Conservation (phyloP, 345 rosid species). For the Salix viminalis region DNA sequence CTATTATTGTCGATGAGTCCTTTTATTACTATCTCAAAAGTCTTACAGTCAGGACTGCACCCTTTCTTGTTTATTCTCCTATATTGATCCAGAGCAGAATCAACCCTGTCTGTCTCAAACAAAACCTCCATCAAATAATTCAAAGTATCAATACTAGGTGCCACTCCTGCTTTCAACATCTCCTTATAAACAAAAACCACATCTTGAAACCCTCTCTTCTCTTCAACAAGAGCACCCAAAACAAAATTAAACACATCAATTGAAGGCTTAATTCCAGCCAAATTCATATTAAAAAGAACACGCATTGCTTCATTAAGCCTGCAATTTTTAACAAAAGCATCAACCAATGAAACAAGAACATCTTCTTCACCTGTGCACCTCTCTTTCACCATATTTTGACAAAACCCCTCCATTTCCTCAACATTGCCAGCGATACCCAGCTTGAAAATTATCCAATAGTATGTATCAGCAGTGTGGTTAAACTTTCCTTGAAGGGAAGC, state of each 20-base stretch:
- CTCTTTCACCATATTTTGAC: constrained; percentile 37
- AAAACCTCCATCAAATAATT: constrained; percentile 44
- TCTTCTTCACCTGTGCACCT: constrained; percentile 25
- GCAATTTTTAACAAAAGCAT: constrained; percentile 29
- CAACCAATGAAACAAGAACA: constrained; percentile 34
- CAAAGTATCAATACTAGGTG: constrained; percentile 43
- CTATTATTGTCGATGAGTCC: constrained; percentile 31
- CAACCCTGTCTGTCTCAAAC: constrained; percentile 35
- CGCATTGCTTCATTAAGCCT: constrained; percentile 36
- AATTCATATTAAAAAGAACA: constrained; percentile 36
- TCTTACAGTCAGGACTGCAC: constrained; percentile 38
- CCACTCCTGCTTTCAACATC: constrained; percentile 51
- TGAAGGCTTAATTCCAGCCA: constrained; percentile 33
- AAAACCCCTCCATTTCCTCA: constrained; percentile 37
- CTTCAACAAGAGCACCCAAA: constrained; percentile 37
- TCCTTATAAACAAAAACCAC: constrained; percentile 54
- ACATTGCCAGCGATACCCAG: constrained; percentile 48
- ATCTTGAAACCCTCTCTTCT: constrained; percentile 35
- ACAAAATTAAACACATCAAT: constrained; percentile 35
- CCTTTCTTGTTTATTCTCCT: constrained; percentile 47
- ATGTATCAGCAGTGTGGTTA: constrained; percentile 41
- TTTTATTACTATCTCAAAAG: constrained; percentile 43
- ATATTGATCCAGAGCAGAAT: constrained; percentile 47
- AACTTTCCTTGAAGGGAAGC: constrained; percentile 40
- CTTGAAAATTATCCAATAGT: constrained; percentile 42